Base-by-base conservation (phyloP, 345 rosid species). In the Lagerstroemia speciosa region DNA sequence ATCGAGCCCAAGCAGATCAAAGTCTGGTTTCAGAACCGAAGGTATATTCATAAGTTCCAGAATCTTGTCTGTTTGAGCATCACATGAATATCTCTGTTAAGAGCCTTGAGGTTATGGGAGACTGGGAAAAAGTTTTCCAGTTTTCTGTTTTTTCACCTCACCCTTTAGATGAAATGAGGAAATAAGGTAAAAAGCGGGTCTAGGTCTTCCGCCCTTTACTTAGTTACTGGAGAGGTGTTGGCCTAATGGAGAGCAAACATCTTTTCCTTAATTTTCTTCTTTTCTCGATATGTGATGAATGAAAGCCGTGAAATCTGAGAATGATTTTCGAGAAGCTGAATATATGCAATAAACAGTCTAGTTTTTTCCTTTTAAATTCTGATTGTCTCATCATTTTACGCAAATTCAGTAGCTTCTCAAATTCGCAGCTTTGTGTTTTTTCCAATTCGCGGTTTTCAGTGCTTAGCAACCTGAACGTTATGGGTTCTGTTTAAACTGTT, bases 1-100 rank as follows among this genome's bases (percentile, higher is more conserved):
- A 86, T 88, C 40, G 94, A 88, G 80, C 91, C 94, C 32, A 88
- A 88, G 75, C 94, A 88, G 83, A 88, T 88, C 85, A 88, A 88
- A 80, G 91, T 88, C 75, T 88, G 94, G 94, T 88, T 88, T 73
- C 94, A 88, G 72, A 88, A 88, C 73, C 78, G 94, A 69, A 84
- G 91, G 94, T 88, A 45, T 43, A 3, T 24, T 7, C 11, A 33
- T 40, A 3, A 15, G 4, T 26, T 22, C 19, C 30, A 9, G n/a
- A 20, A 22, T 48, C 16, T 30, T 22, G 17, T 32, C 19, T 1
- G 0, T 17, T 8, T 22, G 26, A 65, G 43, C 31, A 64, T 67
- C 67, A 20, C 22, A 48, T 45, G 50, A 45, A 1, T 38, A n/a
- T 24, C 61, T n/a, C 38, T 9, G 8, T 10, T 10, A 9, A 55